Percentiles rank a stretch among this genome's conserved stretches.
These are phyloP conservation scores for Nyctanthes arbortristis DNA, from an alignment of 257 asterid species.

Conservation along the genomic window DNA sequence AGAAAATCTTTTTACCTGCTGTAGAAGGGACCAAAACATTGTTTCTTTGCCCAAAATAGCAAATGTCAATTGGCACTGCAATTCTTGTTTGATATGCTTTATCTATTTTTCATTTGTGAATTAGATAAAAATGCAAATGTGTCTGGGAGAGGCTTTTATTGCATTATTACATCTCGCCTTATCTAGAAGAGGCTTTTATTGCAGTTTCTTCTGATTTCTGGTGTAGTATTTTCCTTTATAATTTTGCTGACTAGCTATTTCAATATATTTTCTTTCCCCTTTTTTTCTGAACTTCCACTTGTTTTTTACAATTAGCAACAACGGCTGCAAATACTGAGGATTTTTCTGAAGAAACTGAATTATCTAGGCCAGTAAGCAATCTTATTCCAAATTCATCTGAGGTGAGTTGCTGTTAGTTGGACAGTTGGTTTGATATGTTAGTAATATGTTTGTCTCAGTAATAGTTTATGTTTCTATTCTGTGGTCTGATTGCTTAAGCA, in stretches of 20 bases:
- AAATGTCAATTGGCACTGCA: no score
- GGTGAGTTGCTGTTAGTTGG: constrained; percentile 39
- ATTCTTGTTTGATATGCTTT: neutral
- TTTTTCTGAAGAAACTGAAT: constrained; percentile 33
- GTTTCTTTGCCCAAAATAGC: no score
- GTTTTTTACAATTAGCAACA: constrained; percentile 17
- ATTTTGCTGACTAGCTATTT: neutral
- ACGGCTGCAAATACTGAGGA: constrained; percentile 37
- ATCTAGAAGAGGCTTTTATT: no score
- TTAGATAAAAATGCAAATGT: constrained; percentile 4
- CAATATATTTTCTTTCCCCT: neutral
- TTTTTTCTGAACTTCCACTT: constrained; percentile 9
- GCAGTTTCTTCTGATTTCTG: neutral
- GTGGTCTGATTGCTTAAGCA: neutral
- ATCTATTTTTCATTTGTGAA: neutral
- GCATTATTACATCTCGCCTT: no score
- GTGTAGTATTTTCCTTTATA: neutral
- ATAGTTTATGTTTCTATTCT: neutral
- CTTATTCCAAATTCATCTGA: constrained; percentile 54
- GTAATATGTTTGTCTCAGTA: constrained; percentile 3
- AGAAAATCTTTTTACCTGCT: no score
- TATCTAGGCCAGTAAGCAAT: constrained; percentile 40
- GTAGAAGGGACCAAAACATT: no score
- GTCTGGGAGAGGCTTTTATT: neutral
- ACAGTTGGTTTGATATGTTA: constrained; percentile 4